Evolutionary conservation across 2,329 filamentous ascomycete species (phyloP).

Genomic region (Phialophora chinensis): DNA sequence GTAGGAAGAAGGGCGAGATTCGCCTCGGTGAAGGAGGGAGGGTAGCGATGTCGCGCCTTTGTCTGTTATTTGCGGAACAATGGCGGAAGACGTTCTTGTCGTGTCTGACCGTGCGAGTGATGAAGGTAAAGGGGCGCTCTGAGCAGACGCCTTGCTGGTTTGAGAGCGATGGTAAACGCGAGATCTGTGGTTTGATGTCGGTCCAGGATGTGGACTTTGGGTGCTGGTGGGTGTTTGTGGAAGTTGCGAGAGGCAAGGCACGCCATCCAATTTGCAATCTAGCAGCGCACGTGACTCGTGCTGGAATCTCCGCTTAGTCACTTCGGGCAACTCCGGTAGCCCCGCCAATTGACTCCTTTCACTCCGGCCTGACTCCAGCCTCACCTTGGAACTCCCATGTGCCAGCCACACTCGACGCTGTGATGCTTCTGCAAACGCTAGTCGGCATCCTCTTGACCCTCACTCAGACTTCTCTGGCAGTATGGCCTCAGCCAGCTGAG

Average conservation of each 20-base stretch:
- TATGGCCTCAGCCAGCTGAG: constrained; percentile 33
- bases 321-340: not conserved
- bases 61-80: constrained; percentile 23
- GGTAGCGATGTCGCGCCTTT: constrained; percentile 24
- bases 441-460: not conserved
- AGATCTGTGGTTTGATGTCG: constrained; percentile 2
- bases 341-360: not conserved
- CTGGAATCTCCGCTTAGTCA: not conserved
- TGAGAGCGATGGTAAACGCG: not conserved
- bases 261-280: constrained; percentile 7
- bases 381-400: not conserved
- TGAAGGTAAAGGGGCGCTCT: not conserved
- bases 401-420: not conserved
- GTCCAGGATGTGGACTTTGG: not conserved
- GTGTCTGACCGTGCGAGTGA: not conserved
- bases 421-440: not conserved
- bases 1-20: constrained; percentile 10
- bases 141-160: not conserved
- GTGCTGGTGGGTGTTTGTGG: constrained; percentile 9
- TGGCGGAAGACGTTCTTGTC: constrained; percentile 14
- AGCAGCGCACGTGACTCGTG: constrained; percentile 3
- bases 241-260: constrained; percentile 19
- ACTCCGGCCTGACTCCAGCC: not conserved
- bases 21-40: constrained; percentile 15
- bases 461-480: constrained; percentile 6